phyloP scores from a whole-genome alignment of 805 yeast species.

The Candida multigemmis region DNA sequence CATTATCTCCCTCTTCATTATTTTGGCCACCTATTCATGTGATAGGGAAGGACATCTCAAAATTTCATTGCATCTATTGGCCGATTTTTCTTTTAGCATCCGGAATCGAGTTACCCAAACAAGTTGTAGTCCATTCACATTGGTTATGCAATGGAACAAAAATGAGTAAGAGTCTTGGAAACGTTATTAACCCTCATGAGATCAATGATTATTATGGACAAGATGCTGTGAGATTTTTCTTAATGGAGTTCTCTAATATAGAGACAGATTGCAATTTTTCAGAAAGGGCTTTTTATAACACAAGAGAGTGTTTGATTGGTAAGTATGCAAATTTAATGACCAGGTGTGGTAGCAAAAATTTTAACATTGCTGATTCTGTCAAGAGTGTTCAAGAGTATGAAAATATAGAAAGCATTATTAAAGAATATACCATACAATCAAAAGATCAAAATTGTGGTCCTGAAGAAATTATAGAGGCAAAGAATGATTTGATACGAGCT shows the following conservation, averaged over 20 bases:
- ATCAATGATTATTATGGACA: slow-evolving; percentile 54
- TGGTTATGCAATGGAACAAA: slow-evolving; percentile 87
- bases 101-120: slow-evolving; percentile 56
- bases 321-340: slow-evolving; percentile 76
- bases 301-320: slow-evolving; percentile 63
- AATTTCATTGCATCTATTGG: slow-evolving; percentile 92
- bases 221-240: slow-evolving; percentile 68
- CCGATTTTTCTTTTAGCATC: slow-evolving; percentile 87
- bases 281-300: slow-evolving; percentile 39
- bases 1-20: too few relatives aligned
- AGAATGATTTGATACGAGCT: slow-evolving; percentile 13
- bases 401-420: slow-evolving; percentile 13
- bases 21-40: slow-evolving; percentile 74
- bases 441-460: too few relatives aligned
- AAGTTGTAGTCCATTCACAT: slow-evolving; percentile 84
- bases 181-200: slow-evolving; percentile 86
- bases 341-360: slow-evolving; percentile 66
- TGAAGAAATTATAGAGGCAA: too few relatives aligned
- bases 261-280: slow-evolving; percentile 75
- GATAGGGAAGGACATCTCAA: slow-evolving; percentile 83
- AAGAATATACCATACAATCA: slow-evolving; percentile 4
- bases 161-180: slow-evolving; percentile 90
- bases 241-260: slow-evolving; percentile 67
- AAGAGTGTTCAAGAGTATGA: slow-evolving; percentile 10
- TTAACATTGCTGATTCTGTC: slow-evolving; percentile 43